Base-by-base conservation (phyloP, 805 yeast genomes). In the Metschnikowia lochheadii region DNA sequence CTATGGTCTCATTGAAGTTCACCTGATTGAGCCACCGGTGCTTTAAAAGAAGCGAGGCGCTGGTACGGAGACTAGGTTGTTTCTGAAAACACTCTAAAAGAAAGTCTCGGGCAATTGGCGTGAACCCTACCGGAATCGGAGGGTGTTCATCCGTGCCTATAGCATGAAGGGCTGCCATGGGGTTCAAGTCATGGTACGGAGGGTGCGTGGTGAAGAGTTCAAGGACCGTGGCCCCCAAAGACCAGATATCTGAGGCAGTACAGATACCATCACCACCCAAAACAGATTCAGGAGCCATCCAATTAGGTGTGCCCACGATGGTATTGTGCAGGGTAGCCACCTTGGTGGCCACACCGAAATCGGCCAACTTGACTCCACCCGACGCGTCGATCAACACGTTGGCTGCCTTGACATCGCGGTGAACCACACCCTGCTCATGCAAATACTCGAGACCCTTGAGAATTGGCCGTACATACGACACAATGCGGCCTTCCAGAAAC, bases 261-360 rank as follows among this genome's bases (percentile, higher is more conserved):
- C 95, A 84, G 1, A 92, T 86, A 2, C 95, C 96, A 60, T 85
- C 87, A 58, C 78, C 78, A 1, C 89, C 83, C 39, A 84, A 75
- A 3, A 94, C 87, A 2, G 95, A 83, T 63, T 94, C 99, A 0
- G 99, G 99, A 0, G 99, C 97, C 97, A 94, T 91, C 98, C 98
- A 94, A 63, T 92, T 87, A 0, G 97, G 96, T 0, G 98, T 89
- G 1, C 99, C 99, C 14, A 78, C 80, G 7, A 81, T 82, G 2
- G 77, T 75, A 45, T 61, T 61, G 39, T 57, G 61, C 59, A 53
- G 59, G 3, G 56, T 49, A 6, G 57, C 53, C 2, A 76, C 76
- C 40, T 73, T 73, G 5, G 97, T 88, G 1, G 98, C 96, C 6
- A 92, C 97, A 1, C 98, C 98, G 67, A 92, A 92, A 48, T 58